A percentile compares a stretch with the other conserved stretches of the same genome.
These are phyloP conservation scores for Zostera marina DNA, from an alignment of 116 monocot species.

Conservation along the genomic window DNA sequence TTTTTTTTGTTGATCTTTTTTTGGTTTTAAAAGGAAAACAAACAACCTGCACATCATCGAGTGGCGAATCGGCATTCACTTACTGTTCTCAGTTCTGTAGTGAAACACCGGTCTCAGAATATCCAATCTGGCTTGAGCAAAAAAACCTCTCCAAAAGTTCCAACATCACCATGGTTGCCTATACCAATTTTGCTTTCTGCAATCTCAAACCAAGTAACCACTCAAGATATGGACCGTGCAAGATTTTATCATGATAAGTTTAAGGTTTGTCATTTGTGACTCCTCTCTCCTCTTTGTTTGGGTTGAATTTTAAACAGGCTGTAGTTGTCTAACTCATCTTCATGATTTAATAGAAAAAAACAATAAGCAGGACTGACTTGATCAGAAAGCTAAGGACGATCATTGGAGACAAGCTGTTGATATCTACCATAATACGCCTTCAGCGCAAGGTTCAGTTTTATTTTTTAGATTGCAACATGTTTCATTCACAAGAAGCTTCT, in stretches of 20 bases:
- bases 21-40: conserved; percentile 3
- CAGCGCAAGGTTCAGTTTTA: conserved; percentile 57
- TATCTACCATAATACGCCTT: conserved; percentile 70
- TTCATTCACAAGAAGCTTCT: too few species aligned
- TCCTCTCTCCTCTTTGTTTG: not conserved
- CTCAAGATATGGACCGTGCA: conserved; percentile 67
- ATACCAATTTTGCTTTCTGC: conserved; percentile 93
- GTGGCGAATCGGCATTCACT: too few species aligned
- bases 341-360: conserved; percentile 26
- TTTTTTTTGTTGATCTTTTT: conserved; percentile 1
- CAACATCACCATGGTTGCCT: conserved; percentile 84
- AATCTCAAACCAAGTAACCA: conserved; percentile 68
- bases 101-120: too few species aligned
- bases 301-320: not conserved
- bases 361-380: conserved; percentile 58
- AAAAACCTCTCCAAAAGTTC: conserved; percentile 1
- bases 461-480: too few species aligned
- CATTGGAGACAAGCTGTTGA: conserved; percentile 65
- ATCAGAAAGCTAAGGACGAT: conserved; percentile 75
- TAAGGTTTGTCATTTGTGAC: conserved; percentile 33
- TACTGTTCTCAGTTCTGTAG: not conserved
- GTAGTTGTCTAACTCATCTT: not conserved
- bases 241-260: conserved; percentile 65
- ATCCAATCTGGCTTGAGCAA: too few species aligned
- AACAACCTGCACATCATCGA: not conserved